Percentiles rank a stretch among this genome's conserved stretches.
These are phyloP conservation scores for Dictyophora rubrovolvata DNA, from an alignment of 768 basidiomycete species.

Conservation along the genomic window DNA sequence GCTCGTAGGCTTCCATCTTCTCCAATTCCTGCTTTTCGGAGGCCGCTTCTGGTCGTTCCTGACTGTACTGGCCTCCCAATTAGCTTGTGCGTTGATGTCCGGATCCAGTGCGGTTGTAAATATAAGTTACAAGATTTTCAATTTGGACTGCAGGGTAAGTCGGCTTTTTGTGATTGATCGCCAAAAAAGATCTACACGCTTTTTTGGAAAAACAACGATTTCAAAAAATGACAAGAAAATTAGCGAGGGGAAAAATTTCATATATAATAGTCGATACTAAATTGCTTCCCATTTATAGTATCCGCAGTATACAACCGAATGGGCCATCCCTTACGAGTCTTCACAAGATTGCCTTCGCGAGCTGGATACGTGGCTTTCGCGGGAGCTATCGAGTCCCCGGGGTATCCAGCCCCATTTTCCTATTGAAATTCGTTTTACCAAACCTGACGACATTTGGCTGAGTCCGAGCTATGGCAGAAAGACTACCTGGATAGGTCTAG, in stretches of 20 bases:
- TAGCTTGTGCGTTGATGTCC: conserved; percentile 60
- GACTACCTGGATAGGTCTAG: conserved; percentile 93
- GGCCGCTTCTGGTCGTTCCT: conserved; percentile 56
- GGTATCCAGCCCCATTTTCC: conserved; percentile 88
- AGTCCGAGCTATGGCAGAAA: conserved; percentile 72
- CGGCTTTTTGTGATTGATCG: too few relatives aligned
- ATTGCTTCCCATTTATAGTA: conserved; percentile 37
- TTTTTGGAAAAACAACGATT: conserved; percentile 15
- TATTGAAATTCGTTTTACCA: conserved; percentile 84
- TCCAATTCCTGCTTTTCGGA: conserved; percentile 80
- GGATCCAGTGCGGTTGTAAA: conserved; percentile 54
- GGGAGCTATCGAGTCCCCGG: conserved; percentile 52
- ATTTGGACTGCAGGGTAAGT: conserved; percentile 84
- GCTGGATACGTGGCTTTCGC: conserved; percentile 59
- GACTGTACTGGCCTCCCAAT: conserved; percentile 51
- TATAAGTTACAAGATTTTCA: conserved; percentile 77
- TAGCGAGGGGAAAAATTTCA: not conserved
- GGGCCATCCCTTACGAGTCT: conserved; percentile 74
- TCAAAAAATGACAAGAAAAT: not conserved
- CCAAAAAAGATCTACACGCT: too few relatives aligned
- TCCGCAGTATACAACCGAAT: conserved; percentile 91
- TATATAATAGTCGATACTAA: conserved; percentile 11
- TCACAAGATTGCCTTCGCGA: conserved; percentile 61
- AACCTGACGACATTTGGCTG: conserved; percentile 87
- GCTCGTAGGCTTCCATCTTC: conserved; percentile 66